Evolutionary conservation across 108 stramenopile genomes (phyloP).

Genomic region (Schizochytrium sp.): DNA sequence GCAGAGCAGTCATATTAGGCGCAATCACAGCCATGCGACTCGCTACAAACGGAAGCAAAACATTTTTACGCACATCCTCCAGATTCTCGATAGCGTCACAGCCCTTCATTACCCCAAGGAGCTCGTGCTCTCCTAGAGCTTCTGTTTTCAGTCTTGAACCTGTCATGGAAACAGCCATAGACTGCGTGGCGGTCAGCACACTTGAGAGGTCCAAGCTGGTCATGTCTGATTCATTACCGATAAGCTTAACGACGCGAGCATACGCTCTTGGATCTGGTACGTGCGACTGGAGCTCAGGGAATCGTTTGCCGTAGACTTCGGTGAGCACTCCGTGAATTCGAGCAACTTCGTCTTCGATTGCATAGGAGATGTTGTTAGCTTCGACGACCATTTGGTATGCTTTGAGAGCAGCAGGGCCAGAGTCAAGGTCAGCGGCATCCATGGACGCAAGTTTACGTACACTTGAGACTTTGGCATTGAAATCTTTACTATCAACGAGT

Average conservation of each 20-base stretch:
- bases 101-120: constrained; percentile 69
- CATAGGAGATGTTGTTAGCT: constrained; percentile 69
- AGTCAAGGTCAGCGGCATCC: neutral
- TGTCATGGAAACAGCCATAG: constrained; percentile 90
- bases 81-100: constrained; percentile 30
- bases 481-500: neutral
- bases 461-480: neutral
- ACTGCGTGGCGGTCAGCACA: constrained; percentile 73
- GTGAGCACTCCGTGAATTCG: constrained; percentile 73
- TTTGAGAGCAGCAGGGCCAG: neutral
- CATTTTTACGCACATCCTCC: constrained; percentile 63
- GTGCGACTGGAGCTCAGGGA: constrained; percentile 92
- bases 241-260: constrained; percentile 83
- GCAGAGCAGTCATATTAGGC: constrained; percentile 80
- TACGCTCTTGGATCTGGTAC: constrained; percentile 86
- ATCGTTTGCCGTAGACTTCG: constrained; percentile 72
- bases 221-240: constrained; percentile 92
- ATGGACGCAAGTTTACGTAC: neutral
- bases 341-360: constrained; percentile 75
- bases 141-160: constrained; percentile 82
- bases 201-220: constrained; percentile 82
- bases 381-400: constrained; percentile 72
- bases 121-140: constrained; percentile 76
- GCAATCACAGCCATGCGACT: constrained; percentile 76
- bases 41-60: constrained; percentile 83